Base-by-base conservation (phyloP, 176 grass and related monocot species). In the Echinochloa phyllopogon region DNA sequence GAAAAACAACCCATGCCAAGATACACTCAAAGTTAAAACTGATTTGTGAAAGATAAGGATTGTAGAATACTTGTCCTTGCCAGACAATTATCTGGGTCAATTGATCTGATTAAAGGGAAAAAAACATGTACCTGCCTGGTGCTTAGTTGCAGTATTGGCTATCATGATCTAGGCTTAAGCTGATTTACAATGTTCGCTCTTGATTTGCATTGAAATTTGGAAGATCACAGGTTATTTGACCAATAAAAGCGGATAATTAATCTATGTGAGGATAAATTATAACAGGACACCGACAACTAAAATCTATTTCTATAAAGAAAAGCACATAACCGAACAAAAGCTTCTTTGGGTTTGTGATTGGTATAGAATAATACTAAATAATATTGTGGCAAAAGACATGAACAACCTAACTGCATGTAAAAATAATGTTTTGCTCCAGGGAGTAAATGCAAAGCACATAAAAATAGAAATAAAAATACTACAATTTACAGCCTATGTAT, bases 391-490 rank as follows among this genome's bases (percentile, higher is more conserved):
- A 78, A 73, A 74, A 61, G 23, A 33, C 73, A 70, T 24, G 16
- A 50, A 60, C 24, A 27, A 58, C 49, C 66, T 78, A 85, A 0
- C 10, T 25, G 3, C 53, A n/a, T 66, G 38, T 21, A 53, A 77
- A 61, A 10, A 79, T 58, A 69, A 73, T 16, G 63, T 79, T 76
- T 60, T 79, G 40, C 20, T 72, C 53, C 27, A 71, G 42, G 24
- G 20, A 6, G 59, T 40, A 86, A n/a, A 79, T 49, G 29, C 42
- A 62, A 49, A 16, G 21, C 52, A 72, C 45, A 52, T 47, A 21
- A 56, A 76, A 68, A 23, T 38, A 78, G 47, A 67, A 56, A 29
- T 41, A 64, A 20, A 13, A 66, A 44, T 18, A 84, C 39, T 66
- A 63, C 27, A 21, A 6, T 64, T 56, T 53, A 42, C 39, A 56